These are phyloP conservation scores for Aspergillus viridinutans DNA, from an alignment of 2,329 filamentous ascomycete species.

Conservation along the genomic window DNA sequence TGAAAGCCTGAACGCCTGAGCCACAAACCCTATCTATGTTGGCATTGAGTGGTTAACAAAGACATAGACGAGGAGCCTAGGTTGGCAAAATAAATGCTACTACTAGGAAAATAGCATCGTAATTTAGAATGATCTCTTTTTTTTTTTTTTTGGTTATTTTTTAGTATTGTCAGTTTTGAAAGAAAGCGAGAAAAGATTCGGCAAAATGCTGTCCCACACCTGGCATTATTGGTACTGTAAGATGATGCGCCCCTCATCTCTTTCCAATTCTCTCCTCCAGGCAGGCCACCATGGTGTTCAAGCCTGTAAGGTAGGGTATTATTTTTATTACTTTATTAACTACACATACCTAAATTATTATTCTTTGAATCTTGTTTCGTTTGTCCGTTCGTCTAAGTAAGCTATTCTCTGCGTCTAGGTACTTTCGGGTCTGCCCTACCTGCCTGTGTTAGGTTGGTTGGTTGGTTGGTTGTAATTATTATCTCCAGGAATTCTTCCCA, in stretches of 20 bases:
- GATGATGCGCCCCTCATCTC: slow-evolving; percentile 16
- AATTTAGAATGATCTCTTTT: not conserved
- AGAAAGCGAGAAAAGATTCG: slow-evolving; percentile 2
- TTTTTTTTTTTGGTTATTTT: not conserved
- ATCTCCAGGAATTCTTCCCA: slow-evolving; percentile 8
- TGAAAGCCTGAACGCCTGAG: not conserved
- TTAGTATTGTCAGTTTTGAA: not conserved
- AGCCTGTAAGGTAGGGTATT: slow-evolving; percentile 2
- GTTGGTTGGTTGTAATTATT: not conserved
- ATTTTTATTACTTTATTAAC: slow-evolving; percentile 2
- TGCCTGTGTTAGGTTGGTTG: not conserved
- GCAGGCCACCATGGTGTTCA: not conserved
- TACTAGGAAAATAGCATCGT: not conserved
- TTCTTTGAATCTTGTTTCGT: slow-evolving; percentile 6
- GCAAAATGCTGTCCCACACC: slow-evolving; percentile 20
- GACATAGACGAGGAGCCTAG: not conserved
- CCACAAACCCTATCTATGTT: not conserved
- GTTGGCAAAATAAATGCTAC: not conserved
- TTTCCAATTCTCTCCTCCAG: slow-evolving; percentile 1
- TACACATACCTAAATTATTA: not conserved
- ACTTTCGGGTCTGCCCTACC: slow-evolving; percentile 20
- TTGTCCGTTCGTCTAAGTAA: slow-evolving; percentile 21
- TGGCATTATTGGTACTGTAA: not conserved
- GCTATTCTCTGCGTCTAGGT: slow-evolving; percentile 10
- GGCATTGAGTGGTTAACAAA: not conserved